These are phyloP conservation scores for Suhomyces emberorum DNA, from an alignment of 805 yeast species.

Conservation along the genomic window DNA sequence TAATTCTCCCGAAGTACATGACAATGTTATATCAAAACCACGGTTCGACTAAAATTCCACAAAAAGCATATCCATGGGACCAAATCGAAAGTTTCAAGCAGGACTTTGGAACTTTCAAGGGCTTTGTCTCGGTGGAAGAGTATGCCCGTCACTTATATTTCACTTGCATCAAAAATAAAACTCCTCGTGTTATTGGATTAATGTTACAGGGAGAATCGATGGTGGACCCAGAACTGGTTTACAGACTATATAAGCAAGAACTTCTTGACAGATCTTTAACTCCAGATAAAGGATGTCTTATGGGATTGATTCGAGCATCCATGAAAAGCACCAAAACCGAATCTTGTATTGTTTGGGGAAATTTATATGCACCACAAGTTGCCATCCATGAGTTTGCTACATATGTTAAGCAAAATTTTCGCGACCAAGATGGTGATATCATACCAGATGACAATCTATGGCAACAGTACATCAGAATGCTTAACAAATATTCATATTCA, in stretches of 20 bases:
- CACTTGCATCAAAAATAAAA: slow-evolving; percentile 18
- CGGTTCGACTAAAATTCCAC: slow-evolving; percentile 3
- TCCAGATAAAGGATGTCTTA: slow-evolving; percentile 31
- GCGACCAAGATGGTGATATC: slow-evolving; percentile 15
- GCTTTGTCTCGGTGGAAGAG: slow-evolving; percentile 10
- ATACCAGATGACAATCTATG: slow-evolving; percentile 49
- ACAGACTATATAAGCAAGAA: slow-evolving; percentile 26
- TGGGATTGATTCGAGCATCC: slow-evolving; percentile 51
- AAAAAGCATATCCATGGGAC: slow-evolving; percentile 15
- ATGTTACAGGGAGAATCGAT: slow-evolving; percentile 37
- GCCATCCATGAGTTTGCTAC: slow-evolving; percentile 57
- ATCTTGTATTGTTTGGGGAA: slow-evolving; percentile 44
- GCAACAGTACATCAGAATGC: slow-evolving; percentile 49
- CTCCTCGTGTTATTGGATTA: slow-evolving; percentile 27
- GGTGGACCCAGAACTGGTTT: slow-evolving; percentile 26
- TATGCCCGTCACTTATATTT: slow-evolving; percentile 30
- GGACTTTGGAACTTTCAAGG: slow-evolving; percentile 3
- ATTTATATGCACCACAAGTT: slow-evolving; percentile 53
- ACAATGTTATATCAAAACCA: slow-evolving; percentile 18
- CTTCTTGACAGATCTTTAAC: slow-evolving; percentile 11
- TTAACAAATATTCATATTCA: slow-evolving; percentile 45
- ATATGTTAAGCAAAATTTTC: slow-evolving; percentile 19
- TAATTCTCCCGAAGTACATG: slow-evolving; percentile 30
- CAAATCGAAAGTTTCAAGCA: background rate
- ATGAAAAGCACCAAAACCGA: slow-evolving; percentile 16